Percentiles rank a stretch among this genome's conserved stretches.
phyloP scores from a whole-genome alignment of 306 rosid species.

The Inga oerstediana region DNA sequence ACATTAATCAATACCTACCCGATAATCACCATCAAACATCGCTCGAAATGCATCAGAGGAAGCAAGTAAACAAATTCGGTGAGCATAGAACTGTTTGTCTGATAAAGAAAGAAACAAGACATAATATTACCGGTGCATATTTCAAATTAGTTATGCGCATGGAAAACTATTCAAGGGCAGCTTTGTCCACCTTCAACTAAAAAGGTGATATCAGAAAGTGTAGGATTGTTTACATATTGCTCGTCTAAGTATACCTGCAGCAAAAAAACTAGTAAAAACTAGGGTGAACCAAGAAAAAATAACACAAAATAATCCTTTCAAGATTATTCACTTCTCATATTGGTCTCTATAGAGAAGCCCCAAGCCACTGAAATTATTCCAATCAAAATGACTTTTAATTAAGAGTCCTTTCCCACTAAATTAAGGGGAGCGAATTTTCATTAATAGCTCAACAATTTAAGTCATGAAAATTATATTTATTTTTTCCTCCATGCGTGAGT shows the following conservation, averaged over 20 bases:
- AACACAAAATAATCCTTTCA: background rate
- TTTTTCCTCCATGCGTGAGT: background rate
- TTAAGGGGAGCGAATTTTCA: background rate
- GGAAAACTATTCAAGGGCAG: background rate
- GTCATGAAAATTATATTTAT: too few species aligned
- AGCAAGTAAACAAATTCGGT: slow-evolving; percentile 73
- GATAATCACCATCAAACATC: slow-evolving; percentile 92
- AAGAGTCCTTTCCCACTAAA: too few species aligned
- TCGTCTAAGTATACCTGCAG: slow-evolving; percentile 77
- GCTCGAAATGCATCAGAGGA: slow-evolving; percentile 80
- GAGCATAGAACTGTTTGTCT: slow-evolving; percentile 84
- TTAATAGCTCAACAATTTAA: too few species aligned
- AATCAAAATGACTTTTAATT: background rate
- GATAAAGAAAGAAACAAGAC: slow-evolving; percentile 31
- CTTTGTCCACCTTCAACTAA: slow-evolving; percentile 74
- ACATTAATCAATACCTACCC: slow-evolving; percentile 55
- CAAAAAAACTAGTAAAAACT: background rate
- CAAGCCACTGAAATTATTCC: background rate
- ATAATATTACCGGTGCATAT: background rate
- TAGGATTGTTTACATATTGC: slow-evolving; percentile 74
- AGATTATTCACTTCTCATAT: background rate
- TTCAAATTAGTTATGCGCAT: background rate
- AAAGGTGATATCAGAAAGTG: slow-evolving; percentile 81
- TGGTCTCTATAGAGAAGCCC: background rate
- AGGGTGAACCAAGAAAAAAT: background rate